These are phyloP conservation scores for Trichoderma guizhouense DNA, from an alignment of 2,329 filamentous ascomycete species.

Conservation along the genomic window DNA sequence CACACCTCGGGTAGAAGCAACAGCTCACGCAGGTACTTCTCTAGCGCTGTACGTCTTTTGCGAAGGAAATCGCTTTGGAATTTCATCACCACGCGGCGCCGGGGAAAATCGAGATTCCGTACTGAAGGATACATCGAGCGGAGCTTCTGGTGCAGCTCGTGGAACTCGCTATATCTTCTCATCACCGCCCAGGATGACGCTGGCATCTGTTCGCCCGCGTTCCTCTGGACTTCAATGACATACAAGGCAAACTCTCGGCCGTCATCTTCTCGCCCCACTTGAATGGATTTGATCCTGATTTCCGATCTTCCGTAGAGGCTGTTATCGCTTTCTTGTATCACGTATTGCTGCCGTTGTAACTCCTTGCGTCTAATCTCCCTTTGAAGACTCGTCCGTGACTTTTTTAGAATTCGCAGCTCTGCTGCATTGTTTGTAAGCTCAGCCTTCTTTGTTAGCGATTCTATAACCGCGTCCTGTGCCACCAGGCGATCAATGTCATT, in stretches of 20 bases:
- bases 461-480: slow-evolving; percentile 85
- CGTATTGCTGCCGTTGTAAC: slow-evolving; percentile 93
- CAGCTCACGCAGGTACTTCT: slow-evolving; percentile 79
- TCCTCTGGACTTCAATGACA: slow-evolving; percentile 83
- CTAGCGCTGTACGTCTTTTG: slow-evolving; percentile 78
- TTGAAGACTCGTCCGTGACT: slow-evolving; percentile 90
- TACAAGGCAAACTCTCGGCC: slow-evolving; percentile 93
- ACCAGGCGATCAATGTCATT: slow-evolving; percentile 85
- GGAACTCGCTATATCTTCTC: slow-evolving; percentile 95
- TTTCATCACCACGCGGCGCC: slow-evolving; percentile 91
- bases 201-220: slow-evolving; percentile 92
- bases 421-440: slow-evolving; percentile 96
- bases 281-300: slow-evolving; percentile 85
- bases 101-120: slow-evolving; percentile 84
- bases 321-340: slow-evolving; percentile 96
- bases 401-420: slow-evolving; percentile 84
- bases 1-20: slow-evolving; percentile 89
- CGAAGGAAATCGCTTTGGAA: slow-evolving; percentile 93
- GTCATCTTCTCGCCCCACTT: slow-evolving; percentile 87
- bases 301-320: slow-evolving; percentile 90
- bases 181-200: slow-evolving; percentile 92
- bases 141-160: slow-evolving; percentile 87
- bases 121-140: slow-evolving; percentile 83
- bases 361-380: slow-evolving; percentile 92
- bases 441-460: slow-evolving; percentile 88